Base-by-base conservation (phyloP, 768 basidiomycete species). In the Naganishia kalamii region DNA sequence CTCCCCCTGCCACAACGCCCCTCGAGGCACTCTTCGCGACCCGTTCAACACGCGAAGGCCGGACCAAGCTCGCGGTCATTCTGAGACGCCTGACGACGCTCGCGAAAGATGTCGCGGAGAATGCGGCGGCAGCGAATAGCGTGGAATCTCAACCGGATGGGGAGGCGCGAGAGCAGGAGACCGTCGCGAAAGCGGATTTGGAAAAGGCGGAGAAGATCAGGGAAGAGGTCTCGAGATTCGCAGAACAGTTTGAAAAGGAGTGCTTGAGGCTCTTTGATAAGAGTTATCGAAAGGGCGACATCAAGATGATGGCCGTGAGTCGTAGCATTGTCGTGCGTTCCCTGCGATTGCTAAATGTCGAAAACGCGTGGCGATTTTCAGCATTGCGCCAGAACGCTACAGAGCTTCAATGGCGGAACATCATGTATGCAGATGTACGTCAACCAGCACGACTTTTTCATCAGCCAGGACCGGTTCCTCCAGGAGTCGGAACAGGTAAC, bases 381-480 rank as follows among this genome's bases (percentile, higher is more conserved):
- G 94, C 96, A 98, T 74, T 98, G 94, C 74, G 94, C 96, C 0
- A 90, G 93, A 80, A 94, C 91, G 2, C 81, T 99, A 6, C 84
- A 96, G 19, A 96, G 98, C 77, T 99, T 99, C 80, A 99, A 99
- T 69, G 96, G 96, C 6, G 96, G 96, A 10, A 82, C 89, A 47
- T 94, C 92, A 0, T 98, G 96, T 74, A 89, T 99, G 5, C 93
- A 97, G 78, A 90, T 98, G 13, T 99, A 98, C 72, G 96, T 99
- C 62, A 99, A 98, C 72, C 96, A 99, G 75, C 96, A 99, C 71
- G 96, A 98, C 76, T 99, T 99, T 82, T 99, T 99, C 82, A 97
- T 98, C 76, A 80, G 80, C 17, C 81, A 81, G 64, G 93, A 93
- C 75, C 85, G 90, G 61, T 86, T 90, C 41, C 46, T 77, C 33